Evolutionary conservation across 2,329 filamentous ascomycete species (phyloP), one percentile per base, ranked within the genome.

Genomic region (Xylaria sp.): DNA sequence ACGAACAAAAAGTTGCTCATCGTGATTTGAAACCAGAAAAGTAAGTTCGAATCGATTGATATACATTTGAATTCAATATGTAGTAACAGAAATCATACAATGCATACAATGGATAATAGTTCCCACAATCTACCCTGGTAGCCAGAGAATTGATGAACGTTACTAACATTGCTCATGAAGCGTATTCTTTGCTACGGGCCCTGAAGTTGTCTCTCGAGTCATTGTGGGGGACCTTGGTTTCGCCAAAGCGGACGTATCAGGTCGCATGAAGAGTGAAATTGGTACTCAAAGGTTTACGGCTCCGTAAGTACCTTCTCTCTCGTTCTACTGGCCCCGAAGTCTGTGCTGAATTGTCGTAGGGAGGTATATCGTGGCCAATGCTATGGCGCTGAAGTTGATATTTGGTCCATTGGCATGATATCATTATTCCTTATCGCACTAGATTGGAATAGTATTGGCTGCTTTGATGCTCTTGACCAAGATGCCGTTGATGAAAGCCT

Each of bases 211-310:
- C 2, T 82, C 84, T 60, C 80, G 86, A 9, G 78, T 88, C 2
- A 83, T 86, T 70, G 79, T 88, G 12, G 83, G 85, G 0, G 86
- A 88, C 69, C 84, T 88, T 79, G 86, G 86, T 2, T 82, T 82
- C 52, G 85, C 84, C 1, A 84, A 81, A 13, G 79, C 84, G 12
- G 77, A 81, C 9, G 78, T 77, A 51, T 78, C 80, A 3, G 82
- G 80, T 25, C 80, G 83, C 57, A 81, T 87, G 80, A 78, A 75
- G 4, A 84, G 83, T 0, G 72, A 77, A 25, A 81, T 85, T 18
- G 86, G 86, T 1, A 88, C 86, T 3, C 64, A 71, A 13, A 77
- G 78, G 18, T 88, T 85, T 64, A 83, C 83, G 71, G 84, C 86
- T 39, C 86, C 86, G 86, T 88, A 76, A 76, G 83, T 80, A 10